Conservation (phyloP, 139 green algal genomes). For the Edaphochlamys debaryana region DNA sequence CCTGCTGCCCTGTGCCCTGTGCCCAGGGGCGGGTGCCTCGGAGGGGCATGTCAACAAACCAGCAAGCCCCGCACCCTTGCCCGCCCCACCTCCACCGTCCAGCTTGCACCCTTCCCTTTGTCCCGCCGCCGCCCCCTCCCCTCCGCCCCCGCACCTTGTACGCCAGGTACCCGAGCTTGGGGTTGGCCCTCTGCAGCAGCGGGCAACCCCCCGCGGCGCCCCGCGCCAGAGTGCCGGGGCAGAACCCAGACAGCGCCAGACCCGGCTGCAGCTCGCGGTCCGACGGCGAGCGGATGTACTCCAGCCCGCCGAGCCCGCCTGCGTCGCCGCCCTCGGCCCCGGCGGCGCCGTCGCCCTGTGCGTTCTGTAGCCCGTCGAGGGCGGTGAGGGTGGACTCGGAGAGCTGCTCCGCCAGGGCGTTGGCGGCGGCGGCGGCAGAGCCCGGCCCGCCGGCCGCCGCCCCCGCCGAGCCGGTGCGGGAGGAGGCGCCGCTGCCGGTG, state of each 20-base stretch:
- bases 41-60: no score
- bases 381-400: not conserved
- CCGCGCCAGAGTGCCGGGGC: conserved; percentile 43
- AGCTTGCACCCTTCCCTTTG: no score
- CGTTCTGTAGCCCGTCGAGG: conserved; percentile 8
- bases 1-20: no score
- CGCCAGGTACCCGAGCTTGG: conserved; percentile 27
- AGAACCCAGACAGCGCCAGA: conserved; percentile 49
- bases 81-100: no score
- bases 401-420: conserved; percentile 31
- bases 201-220: not conserved
- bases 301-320: not conserved
- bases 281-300: conserved; percentile 12
- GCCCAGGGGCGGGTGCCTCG: no score
- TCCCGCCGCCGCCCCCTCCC: no score
- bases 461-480: not conserved
- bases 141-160: conserved; percentile 6
- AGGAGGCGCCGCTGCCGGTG: not conserved
- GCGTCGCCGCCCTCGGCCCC: not conserved
- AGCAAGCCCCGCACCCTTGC: no score
- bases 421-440: not conserved
- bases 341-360: not conserved
- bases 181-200: conserved; percentile 36
- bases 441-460: not conserved
- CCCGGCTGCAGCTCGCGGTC: conserved; percentile 11